These are phyloP conservation scores for Nicotiana attenuata DNA, from an alignment of 257 asterid species.

Conservation along the genomic window DNA sequence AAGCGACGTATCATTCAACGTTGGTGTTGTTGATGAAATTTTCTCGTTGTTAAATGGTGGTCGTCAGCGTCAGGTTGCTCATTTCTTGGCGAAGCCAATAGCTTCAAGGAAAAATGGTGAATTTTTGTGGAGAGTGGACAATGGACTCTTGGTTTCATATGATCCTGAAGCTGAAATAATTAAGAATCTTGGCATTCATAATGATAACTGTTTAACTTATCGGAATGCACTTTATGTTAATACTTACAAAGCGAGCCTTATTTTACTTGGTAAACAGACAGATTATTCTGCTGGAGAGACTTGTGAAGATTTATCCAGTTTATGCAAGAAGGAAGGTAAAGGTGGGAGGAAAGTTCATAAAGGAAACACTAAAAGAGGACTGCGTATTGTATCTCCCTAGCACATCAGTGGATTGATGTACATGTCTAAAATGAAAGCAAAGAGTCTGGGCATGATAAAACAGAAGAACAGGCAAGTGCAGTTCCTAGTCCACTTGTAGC, in stretches of 20 bases:
- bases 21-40: background rate
- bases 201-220: background rate
- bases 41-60: background rate
- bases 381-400: background rate
- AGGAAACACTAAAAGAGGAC: background rate
- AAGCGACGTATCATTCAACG: background rate
- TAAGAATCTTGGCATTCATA: background rate
- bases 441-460: background rate
- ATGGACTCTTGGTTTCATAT: background rate
- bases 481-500: no score
- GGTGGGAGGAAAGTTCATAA: background rate
- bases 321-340: background rate
- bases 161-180: background rate
- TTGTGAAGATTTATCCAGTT: background rate
- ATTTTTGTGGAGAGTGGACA: background rate
- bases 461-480: background rate
- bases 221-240: background rate
- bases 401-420: no score
- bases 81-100: background rate
- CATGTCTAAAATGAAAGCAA: background rate
- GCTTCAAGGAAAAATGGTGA: background rate
- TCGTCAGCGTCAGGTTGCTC: background rate
- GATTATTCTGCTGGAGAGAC: background rate
- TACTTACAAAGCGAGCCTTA: background rate
- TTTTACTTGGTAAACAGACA: background rate